phyloP scores from a whole-genome alignment of 2,329 filamentous ascomycete species.

The Nothophoma quercina region DNA sequence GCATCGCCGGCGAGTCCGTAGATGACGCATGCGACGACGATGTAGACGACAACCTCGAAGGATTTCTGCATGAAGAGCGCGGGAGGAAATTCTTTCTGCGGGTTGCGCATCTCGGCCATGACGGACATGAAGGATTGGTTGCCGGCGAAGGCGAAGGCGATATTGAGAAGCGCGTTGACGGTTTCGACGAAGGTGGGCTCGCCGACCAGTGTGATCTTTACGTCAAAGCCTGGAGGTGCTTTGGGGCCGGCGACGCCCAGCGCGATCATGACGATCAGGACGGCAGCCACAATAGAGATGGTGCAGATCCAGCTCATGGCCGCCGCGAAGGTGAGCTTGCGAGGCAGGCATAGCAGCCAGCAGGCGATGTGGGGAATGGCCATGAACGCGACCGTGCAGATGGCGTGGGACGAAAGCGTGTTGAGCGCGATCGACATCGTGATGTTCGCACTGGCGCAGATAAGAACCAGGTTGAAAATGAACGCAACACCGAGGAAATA shows the following conservation, averaged over 20 bases:
- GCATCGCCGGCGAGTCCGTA: constrained; percentile 69
- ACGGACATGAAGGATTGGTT: constrained; percentile 73
- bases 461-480: constrained; percentile 38
- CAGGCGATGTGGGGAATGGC: constrained; percentile 67
- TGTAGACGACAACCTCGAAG: constrained; percentile 65
- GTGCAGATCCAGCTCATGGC: constrained; percentile 64
- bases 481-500: constrained; percentile 35
- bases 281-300: constrained; percentile 68
- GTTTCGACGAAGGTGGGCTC: constrained; percentile 39
- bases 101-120: constrained; percentile 69
- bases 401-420: constrained; percentile 66
- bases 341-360: constrained; percentile 65
- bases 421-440: constrained; percentile 67
- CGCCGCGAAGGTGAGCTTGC: constrained; percentile 68
- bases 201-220: constrained; percentile 31
- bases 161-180: constrained; percentile 58
- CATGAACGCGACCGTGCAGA: constrained; percentile 71
- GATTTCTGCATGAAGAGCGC: constrained; percentile 66
- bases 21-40: constrained; percentile 71
- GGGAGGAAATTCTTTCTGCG: constrained; percentile 64
- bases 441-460: constrained; percentile 40
- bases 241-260: constrained; percentile 62
- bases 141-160: constrained; percentile 72
- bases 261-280: constrained; percentile 72
- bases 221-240: constrained; percentile 38